Percentiles rank a stretch among this genome's conserved stretches.
phyloP scores from a whole-genome alignment of 1,139 yeast species.

The Kurtzmaniella quercitrusa region DNA sequence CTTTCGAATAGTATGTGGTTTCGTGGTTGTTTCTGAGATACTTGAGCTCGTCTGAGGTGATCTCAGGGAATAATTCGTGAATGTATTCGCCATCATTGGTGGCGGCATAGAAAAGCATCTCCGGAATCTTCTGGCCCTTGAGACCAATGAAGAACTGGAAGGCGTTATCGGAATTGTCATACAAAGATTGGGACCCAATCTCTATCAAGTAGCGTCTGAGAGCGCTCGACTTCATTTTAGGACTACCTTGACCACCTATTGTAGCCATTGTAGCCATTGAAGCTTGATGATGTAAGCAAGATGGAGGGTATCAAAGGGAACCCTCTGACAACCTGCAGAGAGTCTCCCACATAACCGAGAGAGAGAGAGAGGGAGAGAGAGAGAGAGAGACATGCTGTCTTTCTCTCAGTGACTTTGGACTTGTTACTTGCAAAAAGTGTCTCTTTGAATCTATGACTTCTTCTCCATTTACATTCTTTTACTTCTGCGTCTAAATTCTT shows the following conservation, averaged over 20 bases:
- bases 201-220: conserved; percentile 25
- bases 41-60: conserved; percentile 16
- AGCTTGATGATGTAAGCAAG: neutral
- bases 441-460: too few relatives aligned
- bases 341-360: too few relatives aligned
- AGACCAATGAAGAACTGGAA: neutral
- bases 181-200: conserved; percentile 9
- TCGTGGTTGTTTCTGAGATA: conserved; percentile 8
- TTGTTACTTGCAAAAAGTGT: too few relatives aligned
- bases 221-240: conserved; percentile 14
- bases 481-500: too few relatives aligned
- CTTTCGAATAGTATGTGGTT: neutral
- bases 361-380: too few relatives aligned
- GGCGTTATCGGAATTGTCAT: neutral
- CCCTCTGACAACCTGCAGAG: too few relatives aligned
- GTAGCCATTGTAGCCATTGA: neutral
- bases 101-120: conserved; percentile 25
- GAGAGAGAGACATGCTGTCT: too few relatives aligned
- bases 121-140: neutral
- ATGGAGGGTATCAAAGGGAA: too few relatives aligned
- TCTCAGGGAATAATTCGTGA: conserved; percentile 22
- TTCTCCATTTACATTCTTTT: too few relatives aligned
- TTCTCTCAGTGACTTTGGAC: too few relatives aligned
- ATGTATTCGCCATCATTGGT: conserved; percentile 29
- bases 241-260: too few relatives aligned